Conservation (phyloP, 192 early-diverging fungal species). For the Backusella sp. region DNA sequence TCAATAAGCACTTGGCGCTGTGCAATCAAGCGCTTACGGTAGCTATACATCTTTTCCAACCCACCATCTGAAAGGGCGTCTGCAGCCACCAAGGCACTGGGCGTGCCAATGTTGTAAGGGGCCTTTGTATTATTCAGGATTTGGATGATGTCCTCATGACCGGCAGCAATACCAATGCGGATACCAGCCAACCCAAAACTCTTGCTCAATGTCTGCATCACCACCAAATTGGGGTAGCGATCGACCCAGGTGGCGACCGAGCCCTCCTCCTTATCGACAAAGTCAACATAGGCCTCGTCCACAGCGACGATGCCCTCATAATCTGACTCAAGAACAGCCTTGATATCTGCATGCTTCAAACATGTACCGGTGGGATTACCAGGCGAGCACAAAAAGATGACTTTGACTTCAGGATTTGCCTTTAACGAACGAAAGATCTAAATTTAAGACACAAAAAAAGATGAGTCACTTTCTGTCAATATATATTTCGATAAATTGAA, state of each 20-base stretch:
- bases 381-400: constrained; percentile 96
- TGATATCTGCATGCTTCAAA: constrained; percentile 68
- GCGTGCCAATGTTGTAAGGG: constrained; percentile 96
- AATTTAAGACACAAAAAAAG: constrained; percentile 20
- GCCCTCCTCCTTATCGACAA: constrained; percentile 68
- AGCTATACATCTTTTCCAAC: constrained; percentile 63
- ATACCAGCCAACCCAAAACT: constrained; percentile 98
- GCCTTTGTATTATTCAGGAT: constrained; percentile 98
- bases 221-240: constrained; percentile 90
- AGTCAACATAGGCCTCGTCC: constrained; percentile 99
- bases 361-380: constrained; percentile 97
- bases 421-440: constrained; percentile 47
- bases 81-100: constrained; percentile 75
- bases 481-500: constrained; percentile 3
- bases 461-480: constrained; percentile 4
- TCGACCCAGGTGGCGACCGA: constrained; percentile 76
- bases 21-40: constrained; percentile 53
- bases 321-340: constrained; percentile 60
- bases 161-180: constrained; percentile 85
- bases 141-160: constrained; percentile 73
- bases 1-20: constrained; percentile 72
- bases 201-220: constrained; percentile 98
- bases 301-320: constrained; percentile 91
- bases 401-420: constrained; percentile 79
- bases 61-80: constrained; percentile 75